Percentiles rank a stretch among this genome's conserved stretches.
Conservation (phyloP, 78 protist genomes). For the Cavenderia fasciculata region DNA sequence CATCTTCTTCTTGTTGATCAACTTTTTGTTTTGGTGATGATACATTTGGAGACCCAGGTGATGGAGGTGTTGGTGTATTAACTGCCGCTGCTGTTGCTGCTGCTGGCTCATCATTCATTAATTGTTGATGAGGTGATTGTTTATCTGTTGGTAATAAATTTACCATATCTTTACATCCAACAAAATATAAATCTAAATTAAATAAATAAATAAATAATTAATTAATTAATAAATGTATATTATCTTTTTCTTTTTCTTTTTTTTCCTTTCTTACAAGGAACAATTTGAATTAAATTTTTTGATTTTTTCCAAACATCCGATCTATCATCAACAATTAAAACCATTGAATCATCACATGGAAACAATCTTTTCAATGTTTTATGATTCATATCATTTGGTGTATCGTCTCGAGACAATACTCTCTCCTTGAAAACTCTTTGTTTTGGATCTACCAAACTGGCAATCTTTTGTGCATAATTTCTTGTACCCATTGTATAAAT, state of each 20-base stretch:
- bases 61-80: neutral
- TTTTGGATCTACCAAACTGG: constrained; percentile 24
- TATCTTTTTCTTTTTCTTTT: no score
- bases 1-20: no score
- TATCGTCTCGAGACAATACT: constrained; percentile 51
- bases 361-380: constrained; percentile 60
- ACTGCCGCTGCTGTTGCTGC: neutral
- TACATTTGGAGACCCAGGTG: neutral
- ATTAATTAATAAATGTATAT: neutral
- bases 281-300: constrained; percentile 51
- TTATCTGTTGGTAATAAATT: constrained; percentile 2
- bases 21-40: neutral
- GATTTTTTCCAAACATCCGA: constrained; percentile 74
- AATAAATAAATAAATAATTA: neutral
- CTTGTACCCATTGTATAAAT: constrained; percentile 80
- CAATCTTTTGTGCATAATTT: constrained; percentile 66
- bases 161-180: constrained; percentile 24
- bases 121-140: constrained; percentile 13
- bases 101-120: no score
- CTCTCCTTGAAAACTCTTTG: constrained; percentile 36
- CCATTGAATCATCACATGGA: constrained; percentile 82
- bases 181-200: neutral
- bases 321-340: constrained; percentile 71
- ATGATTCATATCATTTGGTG: constrained; percentile 10
- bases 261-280: constrained; percentile 31